Evolutionary conservation across 1,139 yeast species (phyloP), one percentile per base, ranked within the genome.

Genomic region (Candida mesenterica): DNA sequence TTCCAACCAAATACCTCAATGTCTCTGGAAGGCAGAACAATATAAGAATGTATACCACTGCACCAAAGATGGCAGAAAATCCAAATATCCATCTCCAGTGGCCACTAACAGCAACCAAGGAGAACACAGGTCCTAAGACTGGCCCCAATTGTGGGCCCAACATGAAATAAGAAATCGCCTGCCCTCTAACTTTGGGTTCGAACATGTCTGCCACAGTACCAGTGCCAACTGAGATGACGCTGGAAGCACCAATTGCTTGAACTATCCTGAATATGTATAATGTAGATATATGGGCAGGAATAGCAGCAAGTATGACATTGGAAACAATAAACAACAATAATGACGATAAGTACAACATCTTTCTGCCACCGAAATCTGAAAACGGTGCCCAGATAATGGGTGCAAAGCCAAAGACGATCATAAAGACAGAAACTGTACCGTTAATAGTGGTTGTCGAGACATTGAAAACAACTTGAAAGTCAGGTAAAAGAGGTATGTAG

Each of bases 61-160:
- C 60, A 1, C 77, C 73, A 42, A 72, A 44, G 1, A 76, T 64
- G 1, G 76, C 66, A 14, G 75, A 56, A 35, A 75, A 65, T 1
- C 79, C 81, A 61, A 78, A 78, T 8, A 71, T 56, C 81, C 80
- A 75, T 50, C 81, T 65, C 81, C 81, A 76, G 4, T 61, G 31
- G 3, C 59, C 58, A 28, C 57, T 46, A 0, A 65, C 58, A 2
- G 69, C 57, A 49, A 59, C 47, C 2, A 68, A 59, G 16, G 77
- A 67, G 15, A 76, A 48, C 7, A 76, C 55, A 0, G 82, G 82
- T 0, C 82, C 83, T 10, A 77, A 32, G 3, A 77, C 62, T 1
- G 83, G 82, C 0, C 82, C 83, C 40, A 75, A 46, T 43, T 76
- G 80, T 0, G 82, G 82, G 0, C 83, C 83, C 49, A 76, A 47